Base-by-base conservation (phyloP, 2,329 filamentous ascomycete species). In the Neoascochyta sp. region DNA sequence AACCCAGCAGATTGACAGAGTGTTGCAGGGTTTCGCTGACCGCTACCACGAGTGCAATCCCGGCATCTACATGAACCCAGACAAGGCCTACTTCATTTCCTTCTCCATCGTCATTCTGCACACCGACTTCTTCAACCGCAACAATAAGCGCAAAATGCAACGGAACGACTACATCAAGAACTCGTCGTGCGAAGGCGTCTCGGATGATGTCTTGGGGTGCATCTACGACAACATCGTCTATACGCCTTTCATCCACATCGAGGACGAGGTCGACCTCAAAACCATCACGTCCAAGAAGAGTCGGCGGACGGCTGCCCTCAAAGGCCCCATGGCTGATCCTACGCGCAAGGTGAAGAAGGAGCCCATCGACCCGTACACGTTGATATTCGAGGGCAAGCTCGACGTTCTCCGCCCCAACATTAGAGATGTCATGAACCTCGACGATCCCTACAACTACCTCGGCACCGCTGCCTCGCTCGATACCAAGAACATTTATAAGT, bases 71-170 rank as follows among this genome's bases (percentile, higher is more conserved):
- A 76, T 83, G 14, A 82, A 81, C 18, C 28, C 45, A 50, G 92
- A 96, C 54, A 87, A 95, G 65, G 89, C 92, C n/a, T 95, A 96
- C 61, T 95, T 96, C 53, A 90, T 96, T 43, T 88, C 90, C 10
- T 98, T 98, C 58, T 96, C 90, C 2, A 80, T 98, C 34, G 76
- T 98, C 37, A 95, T 98, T 47, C 71, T 98, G 18, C 92, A 98
- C 52, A 96, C 92, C 0, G 92, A 98, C 57, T 86, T 94, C n/a
- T 96, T 96, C 77, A 98, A 98, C 71, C 95, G 94, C 66, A 98
- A 96, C 69, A 96, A 96, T 68, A 96, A 96, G 67, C 78, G 92
- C 62, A 98, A 98, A 65, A 98, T 98, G 92, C 88, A 94, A 56
- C 93, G 94, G 57, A 68, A 76, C 1, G 92, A 96, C 54, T 98